Evolutionary conservation across 352 stramenopile species (phyloP), one percentile per base, ranked within the genome.

Genomic region (Pythium dissotocum): DNA sequence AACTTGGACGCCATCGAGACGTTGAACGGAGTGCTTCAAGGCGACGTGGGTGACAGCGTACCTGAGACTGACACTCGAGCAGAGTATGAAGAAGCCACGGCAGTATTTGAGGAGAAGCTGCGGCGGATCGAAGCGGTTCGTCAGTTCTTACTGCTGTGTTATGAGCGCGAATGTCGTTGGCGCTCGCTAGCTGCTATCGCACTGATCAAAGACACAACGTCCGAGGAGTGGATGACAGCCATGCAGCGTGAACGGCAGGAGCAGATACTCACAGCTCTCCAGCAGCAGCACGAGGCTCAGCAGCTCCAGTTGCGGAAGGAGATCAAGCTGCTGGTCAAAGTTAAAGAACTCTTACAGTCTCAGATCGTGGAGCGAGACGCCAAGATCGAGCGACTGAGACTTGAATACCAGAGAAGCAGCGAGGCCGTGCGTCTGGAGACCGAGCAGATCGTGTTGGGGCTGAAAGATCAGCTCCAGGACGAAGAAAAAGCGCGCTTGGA

Each of bases 101-200:
- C 62, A 8, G 61, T 83, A 10, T 84, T 90, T 48, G 77, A 88
- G 40, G 67, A 71, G 9, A 90, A 90, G 24, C 63, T 85, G 6
- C 63, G 82, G 55, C 76, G 63, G 13, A 36, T 87, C 38, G 76
- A 90, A 55, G 69, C 83, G 33, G 65, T 82, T 18, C 73, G 86
- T 1, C 71, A 82, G 38, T 89, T 88, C 61, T 60, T 91, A 28
- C 32, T 90, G 30, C 58, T 83, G 30, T 90, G 83, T 61, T 93
- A 93, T 66, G 78, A 84, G 6, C 82, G 84, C 2, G 86, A 94
- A 58, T 61, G 68, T 35, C 84, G 84, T 8, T 93, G 86, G 86
- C 72, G 84, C 12, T 52, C 49, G 7, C 61, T 94, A 13, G 78
- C 79, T 18, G 67, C 72, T 0, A 71, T 77, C 9, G 64, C 79